phyloP scores from a whole-genome alignment of 208 protist genomes.

The Acanthamoeba lenticulata region DNA sequence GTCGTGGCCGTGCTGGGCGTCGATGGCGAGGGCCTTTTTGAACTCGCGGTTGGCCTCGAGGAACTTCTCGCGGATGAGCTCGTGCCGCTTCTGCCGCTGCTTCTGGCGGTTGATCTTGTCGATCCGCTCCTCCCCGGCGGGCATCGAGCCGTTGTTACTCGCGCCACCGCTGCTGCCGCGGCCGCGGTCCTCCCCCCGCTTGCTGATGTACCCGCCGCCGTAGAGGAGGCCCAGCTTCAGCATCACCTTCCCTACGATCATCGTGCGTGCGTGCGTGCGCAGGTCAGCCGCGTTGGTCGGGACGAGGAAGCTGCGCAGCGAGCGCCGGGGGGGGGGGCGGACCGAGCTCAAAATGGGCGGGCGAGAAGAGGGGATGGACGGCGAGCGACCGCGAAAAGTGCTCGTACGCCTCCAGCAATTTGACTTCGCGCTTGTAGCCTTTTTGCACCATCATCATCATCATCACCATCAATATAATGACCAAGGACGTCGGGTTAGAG shows the following conservation, averaged over 20 bases:
- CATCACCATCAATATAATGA: no score
- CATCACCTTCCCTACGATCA: background rate
- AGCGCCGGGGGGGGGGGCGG: background rate
- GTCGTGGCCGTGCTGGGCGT: background rate
- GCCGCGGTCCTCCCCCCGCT: background rate
- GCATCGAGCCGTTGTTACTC: background rate
- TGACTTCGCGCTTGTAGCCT: background rate
- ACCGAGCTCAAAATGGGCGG: conserved; percentile 58
- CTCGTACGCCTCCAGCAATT: conserved; percentile 3
- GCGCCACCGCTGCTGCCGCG: background rate
- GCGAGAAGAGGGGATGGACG: conserved; percentile 14
- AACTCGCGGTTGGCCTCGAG: conserved; percentile 33
- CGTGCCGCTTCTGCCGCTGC: conserved; percentile 8
- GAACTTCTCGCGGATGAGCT: conserved; percentile 51
- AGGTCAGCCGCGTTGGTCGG: no score
- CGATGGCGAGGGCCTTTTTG: conserved; percentile 14
- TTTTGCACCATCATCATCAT: background rate
- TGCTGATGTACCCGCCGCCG: background rate
- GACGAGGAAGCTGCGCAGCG: no score
- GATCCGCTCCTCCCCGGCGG: background rate
- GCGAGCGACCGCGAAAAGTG: conserved; percentile 5
- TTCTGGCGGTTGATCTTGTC: conserved; percentile 50
- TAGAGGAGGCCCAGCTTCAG: conserved; percentile 28
- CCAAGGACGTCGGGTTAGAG: no score
- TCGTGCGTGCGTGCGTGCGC: background rate